Conservation (phyloP, 345 rosid species). For the Linum lewisii region DNA sequence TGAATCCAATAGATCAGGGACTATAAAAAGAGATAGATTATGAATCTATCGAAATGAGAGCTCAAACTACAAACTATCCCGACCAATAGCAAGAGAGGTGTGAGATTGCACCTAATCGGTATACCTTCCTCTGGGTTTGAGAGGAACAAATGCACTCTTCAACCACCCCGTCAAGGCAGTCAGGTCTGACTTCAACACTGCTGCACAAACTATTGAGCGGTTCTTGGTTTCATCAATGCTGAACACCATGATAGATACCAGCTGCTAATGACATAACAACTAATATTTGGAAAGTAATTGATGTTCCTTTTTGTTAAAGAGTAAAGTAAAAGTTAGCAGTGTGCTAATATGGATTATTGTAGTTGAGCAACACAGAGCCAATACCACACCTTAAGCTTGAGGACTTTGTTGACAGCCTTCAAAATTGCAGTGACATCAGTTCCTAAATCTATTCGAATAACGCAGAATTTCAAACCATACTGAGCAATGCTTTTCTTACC, state of each 20-base stretch:
- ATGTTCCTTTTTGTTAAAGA: not conserved
- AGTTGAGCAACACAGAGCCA: too few species aligned
- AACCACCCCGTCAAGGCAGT: slow-evolving; percentile 85
- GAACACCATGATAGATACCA: slow-evolving; percentile 74
- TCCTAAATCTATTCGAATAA: too few species aligned
- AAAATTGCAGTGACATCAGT: too few species aligned
- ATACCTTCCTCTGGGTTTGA: slow-evolving; percentile 78
- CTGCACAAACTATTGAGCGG: slow-evolving; percentile 89
- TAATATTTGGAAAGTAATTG: not conserved
- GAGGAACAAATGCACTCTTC: slow-evolving; percentile 60
- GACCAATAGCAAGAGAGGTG: slow-evolving; percentile 83
- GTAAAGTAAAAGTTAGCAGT: too few species aligned
- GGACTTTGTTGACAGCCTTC: too few species aligned
- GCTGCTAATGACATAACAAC: slow-evolving; percentile 32
- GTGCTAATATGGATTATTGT: too few species aligned
- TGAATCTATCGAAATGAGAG: not conserved
- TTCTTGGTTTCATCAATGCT: slow-evolving; percentile 73
- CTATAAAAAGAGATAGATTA: not conserved
- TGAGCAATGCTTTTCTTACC: too few species aligned
- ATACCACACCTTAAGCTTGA: too few species aligned
- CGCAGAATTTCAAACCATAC: too few species aligned
- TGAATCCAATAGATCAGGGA: not conserved
- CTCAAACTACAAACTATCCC: slow-evolving; percentile 37
- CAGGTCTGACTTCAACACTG: slow-evolving; percentile 57
- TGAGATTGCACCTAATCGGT: slow-evolving; percentile 97